Evolutionary conservation across 306 rosid species (phyloP).

Genomic region (Gastrolobium bilobum): DNA sequence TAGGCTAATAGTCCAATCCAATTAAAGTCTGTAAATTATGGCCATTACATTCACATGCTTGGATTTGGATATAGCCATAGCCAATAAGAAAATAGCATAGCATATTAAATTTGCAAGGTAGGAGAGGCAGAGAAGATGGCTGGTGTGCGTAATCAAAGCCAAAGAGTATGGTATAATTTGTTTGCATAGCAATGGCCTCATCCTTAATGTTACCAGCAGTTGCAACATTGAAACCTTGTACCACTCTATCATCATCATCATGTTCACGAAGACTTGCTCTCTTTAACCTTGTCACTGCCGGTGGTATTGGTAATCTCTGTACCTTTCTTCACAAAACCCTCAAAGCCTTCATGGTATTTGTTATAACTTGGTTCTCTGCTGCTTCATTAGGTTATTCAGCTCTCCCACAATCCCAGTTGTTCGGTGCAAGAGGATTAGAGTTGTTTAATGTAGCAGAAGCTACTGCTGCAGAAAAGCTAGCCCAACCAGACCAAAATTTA

Average conservation of each 20-base stretch:
- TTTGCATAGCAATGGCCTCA: conserved; percentile 43
- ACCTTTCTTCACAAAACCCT: background rate
- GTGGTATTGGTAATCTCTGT: conserved; percentile 32
- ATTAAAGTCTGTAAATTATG: background rate
- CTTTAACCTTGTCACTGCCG: conserved; percentile 62
- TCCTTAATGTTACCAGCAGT: conserved; percentile 41
- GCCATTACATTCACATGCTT: background rate
- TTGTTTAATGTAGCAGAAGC: conserved; percentile 56
- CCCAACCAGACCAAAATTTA: conserved; percentile 65
- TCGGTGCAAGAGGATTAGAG: conserved; percentile 68
- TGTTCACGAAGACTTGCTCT: conserved; percentile 58
- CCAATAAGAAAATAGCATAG: background rate
- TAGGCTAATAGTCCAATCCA: background rate
- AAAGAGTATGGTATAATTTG: background rate
- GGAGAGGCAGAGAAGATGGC: conserved; percentile 1
- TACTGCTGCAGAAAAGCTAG: conserved; percentile 57
- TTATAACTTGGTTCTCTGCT: conserved; percentile 36
- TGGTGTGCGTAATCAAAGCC: background rate
- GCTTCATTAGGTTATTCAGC: conserved; percentile 60
- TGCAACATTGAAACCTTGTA: conserved; percentile 8
- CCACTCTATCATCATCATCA: conserved; percentile 14
- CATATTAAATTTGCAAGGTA: background rate
- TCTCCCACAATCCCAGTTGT: conserved; percentile 65
- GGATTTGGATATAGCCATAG: conserved; percentile 36
- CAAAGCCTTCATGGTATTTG: background rate